Percentiles rank a stretch among this genome's conserved stretches.
These are phyloP conservation scores for Mallotus repandus DNA, from an alignment of 441 rosid species.

Conservation along the genomic window DNA sequence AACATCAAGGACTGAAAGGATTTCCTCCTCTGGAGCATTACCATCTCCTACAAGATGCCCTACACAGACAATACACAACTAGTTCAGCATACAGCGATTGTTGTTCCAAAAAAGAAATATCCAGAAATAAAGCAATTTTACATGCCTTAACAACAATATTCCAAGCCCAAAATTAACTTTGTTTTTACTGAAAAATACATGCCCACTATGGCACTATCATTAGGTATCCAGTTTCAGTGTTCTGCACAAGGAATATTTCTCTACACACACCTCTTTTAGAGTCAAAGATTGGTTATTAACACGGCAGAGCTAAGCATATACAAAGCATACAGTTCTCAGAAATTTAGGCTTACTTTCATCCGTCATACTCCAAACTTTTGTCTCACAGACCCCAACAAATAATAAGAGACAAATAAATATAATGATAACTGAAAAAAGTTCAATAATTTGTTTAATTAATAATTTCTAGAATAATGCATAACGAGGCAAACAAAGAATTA, in stretches of 20 bases:
- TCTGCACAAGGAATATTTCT: not conserved
- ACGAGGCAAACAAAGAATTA: not conserved
- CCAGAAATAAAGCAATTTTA: not conserved
- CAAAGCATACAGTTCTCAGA: not conserved
- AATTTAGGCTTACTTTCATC: not conserved
- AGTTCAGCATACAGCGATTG: conserved; percentile 12
- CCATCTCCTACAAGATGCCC: conserved; percentile 48
- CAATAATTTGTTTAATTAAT: not conserved
- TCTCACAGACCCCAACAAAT: not conserved
- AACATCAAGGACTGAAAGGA: conserved; percentile 76
- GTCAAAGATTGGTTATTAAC: not conserved
- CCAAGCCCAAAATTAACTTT: not conserved
- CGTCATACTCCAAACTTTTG: not conserved
- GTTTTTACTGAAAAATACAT: not conserved
- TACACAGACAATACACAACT: conserved; percentile 26
- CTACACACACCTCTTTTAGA: not conserved
- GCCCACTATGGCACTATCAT: too few species aligned
- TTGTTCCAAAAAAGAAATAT: too few species aligned
- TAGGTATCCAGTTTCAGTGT: not conserved
- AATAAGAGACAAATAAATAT: not conserved
- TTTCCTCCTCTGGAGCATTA: conserved; percentile 61
- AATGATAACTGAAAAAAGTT: not conserved
- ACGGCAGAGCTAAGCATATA: too few species aligned
- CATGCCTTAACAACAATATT: not conserved
- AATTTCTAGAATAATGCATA: not conserved